Conservation (phyloP, 352 stramenopile species). For the Phytophthora sp. region DNA sequence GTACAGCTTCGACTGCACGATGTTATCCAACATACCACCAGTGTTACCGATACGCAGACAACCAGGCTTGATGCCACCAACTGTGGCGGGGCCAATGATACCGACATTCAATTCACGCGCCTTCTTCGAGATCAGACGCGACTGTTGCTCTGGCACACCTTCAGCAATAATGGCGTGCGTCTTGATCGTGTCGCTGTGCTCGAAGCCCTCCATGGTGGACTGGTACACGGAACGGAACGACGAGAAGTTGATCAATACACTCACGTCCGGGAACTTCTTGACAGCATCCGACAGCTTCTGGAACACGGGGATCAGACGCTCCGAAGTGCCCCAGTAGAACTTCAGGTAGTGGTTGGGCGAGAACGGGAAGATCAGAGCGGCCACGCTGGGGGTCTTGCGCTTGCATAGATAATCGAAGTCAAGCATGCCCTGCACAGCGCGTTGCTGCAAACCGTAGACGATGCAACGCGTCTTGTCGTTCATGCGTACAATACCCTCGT, state of each 20-base stretch:
- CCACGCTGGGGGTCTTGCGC: constrained; percentile 93
- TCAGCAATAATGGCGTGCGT: constrained; percentile 98
- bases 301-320: constrained; percentile 94
- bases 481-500: constrained; percentile 88
- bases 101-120: constrained; percentile 91
- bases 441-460: constrained; percentile 95
- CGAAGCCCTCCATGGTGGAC: constrained; percentile 95
- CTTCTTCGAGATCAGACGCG: constrained; percentile 94
- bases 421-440: constrained; percentile 96
- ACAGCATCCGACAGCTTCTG: constrained; percentile 92
- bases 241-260: constrained; percentile 96
- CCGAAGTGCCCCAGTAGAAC: constrained; percentile 97
- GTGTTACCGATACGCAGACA: constrained; percentile 98
- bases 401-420: constrained; percentile 99
- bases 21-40: constrained; percentile 98
- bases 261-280: constrained; percentile 93
- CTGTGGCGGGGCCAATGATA: constrained; percentile 96
- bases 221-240: constrained; percentile 97
- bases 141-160: constrained; percentile 96
- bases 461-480: constrained; percentile 91
- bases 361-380: constrained; percentile 95
- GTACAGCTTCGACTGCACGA: constrained; percentile 97
- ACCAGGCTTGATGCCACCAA: constrained; percentile 97
- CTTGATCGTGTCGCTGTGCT: constrained; percentile 93
- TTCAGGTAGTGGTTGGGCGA: constrained; percentile 96